Base-by-base conservation (phyloP, 228 moss, liverwort and hornwort genomes). In the Sphagnum fallax region DNA sequence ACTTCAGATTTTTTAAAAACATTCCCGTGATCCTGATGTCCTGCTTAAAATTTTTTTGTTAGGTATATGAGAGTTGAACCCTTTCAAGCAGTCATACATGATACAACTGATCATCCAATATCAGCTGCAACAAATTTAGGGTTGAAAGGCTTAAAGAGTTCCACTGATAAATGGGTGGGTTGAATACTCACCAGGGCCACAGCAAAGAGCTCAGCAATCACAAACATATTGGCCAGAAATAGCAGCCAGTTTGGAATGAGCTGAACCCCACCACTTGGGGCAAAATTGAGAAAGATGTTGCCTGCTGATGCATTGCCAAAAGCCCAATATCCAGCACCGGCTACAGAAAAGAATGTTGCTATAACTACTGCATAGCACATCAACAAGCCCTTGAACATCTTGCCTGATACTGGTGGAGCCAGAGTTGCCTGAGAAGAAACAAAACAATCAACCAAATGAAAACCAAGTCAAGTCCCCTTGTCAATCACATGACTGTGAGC, bases 311-410 rank as follows among this genome's bases (percentile, higher is more conserved):
- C 81, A 61, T 91, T 88, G 52, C 90, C 88, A 59, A 88, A 91
- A 5, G 86, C 86, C 90, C 88, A 88, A 74, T 91, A 91, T 6
- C 83, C 88, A 65, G 83, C 62, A 52, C 88, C 60, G 6, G 88
- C 81, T 12, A 91, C 81, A 2, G 81, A 74, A 74, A 86, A 86
- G 69, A 81, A 91, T 10, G 90, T 85, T 60, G 81, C 69, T 50
- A 79, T 61, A 12, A 91, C 81, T 50, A 91, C 86, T 49, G 74
- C 74, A 61, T 88, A 91, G 74, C 85, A 83, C 51, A 88, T 60
- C 60, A 78, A 48, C 48, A 91, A 73, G 16, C 88, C 88, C 62
- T 75, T 91, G 64, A 91, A 80, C 90, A 91, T 84, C 71, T 91
- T 86, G 9, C 87, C 78, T 48, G 67, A 49, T 60, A 83, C 86